phyloP scores from a whole-genome alignment of 495 filamentous ascomycete species.

The Podospora anserina region DNA sequence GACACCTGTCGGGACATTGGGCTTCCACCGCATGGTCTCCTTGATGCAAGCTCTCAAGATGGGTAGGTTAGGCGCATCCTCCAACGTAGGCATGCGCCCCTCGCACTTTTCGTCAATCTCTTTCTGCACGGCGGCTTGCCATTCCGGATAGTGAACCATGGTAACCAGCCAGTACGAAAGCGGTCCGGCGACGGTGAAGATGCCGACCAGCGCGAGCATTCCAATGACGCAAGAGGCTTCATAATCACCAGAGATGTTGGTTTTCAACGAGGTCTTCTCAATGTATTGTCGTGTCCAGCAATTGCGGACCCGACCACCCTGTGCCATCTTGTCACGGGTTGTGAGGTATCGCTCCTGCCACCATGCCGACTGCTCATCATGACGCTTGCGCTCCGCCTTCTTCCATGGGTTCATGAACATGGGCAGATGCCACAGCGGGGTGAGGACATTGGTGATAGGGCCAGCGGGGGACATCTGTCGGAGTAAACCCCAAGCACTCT shows the following conservation, averaged over 20 bases:
- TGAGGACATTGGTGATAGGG: slow-evolving; percentile 44
- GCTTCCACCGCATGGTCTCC: slow-evolving; percentile 52
- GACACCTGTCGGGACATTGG: slow-evolving; percentile 45
- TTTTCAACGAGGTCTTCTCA: slow-evolving; percentile 36
- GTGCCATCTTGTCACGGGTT: slow-evolving; percentile 24
- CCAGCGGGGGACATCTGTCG: slow-evolving; percentile 45
- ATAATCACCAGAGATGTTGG: slow-evolving; percentile 38
- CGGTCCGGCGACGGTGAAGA: slow-evolving; percentile 44
- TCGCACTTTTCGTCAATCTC: slow-evolving; percentile 53
- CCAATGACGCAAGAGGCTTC: slow-evolving; percentile 42
- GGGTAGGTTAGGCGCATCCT: slow-evolving; percentile 42
- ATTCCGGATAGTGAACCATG: slow-evolving; percentile 42
- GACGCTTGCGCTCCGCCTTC: slow-evolving; percentile 37
- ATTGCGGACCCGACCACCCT: slow-evolving; percentile 27
- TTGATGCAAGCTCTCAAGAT: slow-evolving; percentile 51
- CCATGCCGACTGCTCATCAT: slow-evolving; percentile 42
- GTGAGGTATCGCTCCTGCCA: slow-evolving; percentile 35
- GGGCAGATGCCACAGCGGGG: slow-evolving; percentile 42
- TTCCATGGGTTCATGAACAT: slow-evolving; percentile 42
- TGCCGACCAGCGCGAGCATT: slow-evolving; percentile 44
- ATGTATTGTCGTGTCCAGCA: slow-evolving; percentile 40
- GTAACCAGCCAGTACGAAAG: slow-evolving; percentile 41
- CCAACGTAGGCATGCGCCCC: slow-evolving; percentile 38
- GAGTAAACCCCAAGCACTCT: slow-evolving; percentile 39
- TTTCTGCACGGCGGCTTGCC: slow-evolving; percentile 44